Evolutionary conservation across 1,284 basidiomycete genomes (phyloP).

Genomic region (Entoloma clypeatum): DNA sequence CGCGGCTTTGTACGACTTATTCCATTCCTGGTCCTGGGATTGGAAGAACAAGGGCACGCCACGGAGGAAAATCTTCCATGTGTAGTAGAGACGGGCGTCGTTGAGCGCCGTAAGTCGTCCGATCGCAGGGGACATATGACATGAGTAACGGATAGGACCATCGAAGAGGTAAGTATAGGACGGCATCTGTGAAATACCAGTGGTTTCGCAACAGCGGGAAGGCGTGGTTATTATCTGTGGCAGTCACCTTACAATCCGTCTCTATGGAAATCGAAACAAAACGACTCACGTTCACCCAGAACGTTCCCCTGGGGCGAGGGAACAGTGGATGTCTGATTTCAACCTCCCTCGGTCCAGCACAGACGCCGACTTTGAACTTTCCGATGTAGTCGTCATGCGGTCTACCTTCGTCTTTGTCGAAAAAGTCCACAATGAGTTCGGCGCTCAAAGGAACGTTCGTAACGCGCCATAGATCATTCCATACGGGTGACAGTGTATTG

Average conservation of each 20-base stretch:
- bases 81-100: conserved; percentile 67
- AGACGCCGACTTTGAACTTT: conserved; percentile 50
- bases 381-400: conserved; percentile 64
- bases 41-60: conserved; percentile 59
- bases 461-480: conserved; percentile 71
- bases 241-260: background rate
- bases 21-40: conserved; percentile 62
- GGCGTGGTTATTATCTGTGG: background rate
- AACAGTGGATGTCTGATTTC: conserved; percentile 52
- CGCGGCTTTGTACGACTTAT: conserved; percentile 60
- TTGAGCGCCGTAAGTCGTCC: conserved; percentile 58
- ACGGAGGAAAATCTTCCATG: conserved; percentile 72
- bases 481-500: conserved; percentile 58
- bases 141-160: conserved; percentile 67
- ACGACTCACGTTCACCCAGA: conserved; percentile 60
- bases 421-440: conserved; percentile 50
- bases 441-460: conserved; percentile 68
- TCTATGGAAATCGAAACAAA: background rate
- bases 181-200: conserved; percentile 24
- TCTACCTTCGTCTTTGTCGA: conserved; percentile 62
- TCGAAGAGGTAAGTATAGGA: conserved; percentile 62
- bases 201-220: conserved; percentile 33
- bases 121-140: conserved; percentile 65
- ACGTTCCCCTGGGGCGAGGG: conserved; percentile 50
- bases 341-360: conserved; percentile 55